Conservation (phyloP, 2,329 filamentous ascomycete genomes). For the Aureobasidium uvarum region DNA sequence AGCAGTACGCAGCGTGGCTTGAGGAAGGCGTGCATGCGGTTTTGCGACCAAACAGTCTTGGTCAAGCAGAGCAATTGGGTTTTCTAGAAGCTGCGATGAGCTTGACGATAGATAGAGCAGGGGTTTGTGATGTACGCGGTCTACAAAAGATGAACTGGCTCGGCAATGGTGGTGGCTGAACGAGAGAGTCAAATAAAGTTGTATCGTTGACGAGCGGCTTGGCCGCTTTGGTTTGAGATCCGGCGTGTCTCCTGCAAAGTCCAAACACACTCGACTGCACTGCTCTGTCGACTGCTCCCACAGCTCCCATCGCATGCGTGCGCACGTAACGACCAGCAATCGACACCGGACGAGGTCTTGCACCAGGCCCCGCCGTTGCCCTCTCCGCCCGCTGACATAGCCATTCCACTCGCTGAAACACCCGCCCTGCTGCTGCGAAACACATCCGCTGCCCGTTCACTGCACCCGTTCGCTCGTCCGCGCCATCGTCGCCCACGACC, state of each 20-base stretch:
- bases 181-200: constrained; percentile 8
- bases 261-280: constrained; percentile 9
- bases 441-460: constrained; percentile 3
- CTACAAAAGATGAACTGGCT: background rate
- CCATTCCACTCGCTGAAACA: constrained; percentile 18
- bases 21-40: background rate
- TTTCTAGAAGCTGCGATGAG: background rate
- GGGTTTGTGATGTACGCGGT: background rate
- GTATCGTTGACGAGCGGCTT: background rate
- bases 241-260: constrained; percentile 10
- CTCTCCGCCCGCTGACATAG: background rate
- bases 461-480: constrained; percentile 7
- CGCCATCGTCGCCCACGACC: background rate
- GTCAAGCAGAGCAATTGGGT: background rate
- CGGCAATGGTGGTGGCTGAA: background rate
- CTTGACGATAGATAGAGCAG: no score
- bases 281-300: constrained; percentile 3
- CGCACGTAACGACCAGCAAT: constrained; percentile 11
- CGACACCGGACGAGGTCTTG: constrained; percentile 17
- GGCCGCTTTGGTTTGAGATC: constrained; percentile 4
- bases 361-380: constrained; percentile 4
- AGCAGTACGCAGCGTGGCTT: constrained; percentile 6
- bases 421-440: constrained; percentile 15
- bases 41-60: background rate
- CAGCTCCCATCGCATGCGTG: constrained; percentile 21